Evolutionary conservation across 208 protist genomes (phyloP).

Genomic region (Tritrichomonas musculus): DNA sequence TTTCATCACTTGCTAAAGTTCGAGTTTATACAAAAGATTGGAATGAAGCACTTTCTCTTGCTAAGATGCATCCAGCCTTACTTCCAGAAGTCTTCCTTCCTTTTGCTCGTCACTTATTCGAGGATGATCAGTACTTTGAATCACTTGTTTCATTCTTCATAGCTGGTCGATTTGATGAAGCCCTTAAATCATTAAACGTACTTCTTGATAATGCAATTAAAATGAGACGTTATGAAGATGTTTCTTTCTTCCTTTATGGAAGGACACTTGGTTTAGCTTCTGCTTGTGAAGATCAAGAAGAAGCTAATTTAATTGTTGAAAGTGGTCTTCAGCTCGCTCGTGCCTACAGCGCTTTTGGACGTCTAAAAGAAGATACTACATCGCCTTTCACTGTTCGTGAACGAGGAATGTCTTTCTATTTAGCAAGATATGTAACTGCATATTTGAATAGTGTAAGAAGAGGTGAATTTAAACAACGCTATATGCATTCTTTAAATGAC

Average conservation of each 20-base stretch:
- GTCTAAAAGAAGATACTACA: not conserved
- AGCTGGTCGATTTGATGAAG: slow-evolving; percentile 15
- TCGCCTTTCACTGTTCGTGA: slow-evolving; percentile 7
- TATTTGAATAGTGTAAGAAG: not conserved
- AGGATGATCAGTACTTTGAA: slow-evolving; percentile 30
- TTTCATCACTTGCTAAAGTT: not conserved
- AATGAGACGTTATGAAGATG: not conserved
- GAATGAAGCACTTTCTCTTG: slow-evolving; percentile 3
- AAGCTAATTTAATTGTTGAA: not conserved
- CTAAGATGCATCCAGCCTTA: slow-evolving; percentile 15
- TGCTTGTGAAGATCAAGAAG: not conserved
- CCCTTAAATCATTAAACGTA: not conserved
- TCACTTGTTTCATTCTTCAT: slow-evolving; percentile 15
- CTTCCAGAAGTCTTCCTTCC: slow-evolving; percentile 7
- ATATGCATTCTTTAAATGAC: not conserved
- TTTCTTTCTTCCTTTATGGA: not conserved
- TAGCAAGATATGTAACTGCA: not conserved
- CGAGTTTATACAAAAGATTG: not conserved
- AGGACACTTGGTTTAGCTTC: not conserved
- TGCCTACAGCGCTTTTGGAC: not conserved
- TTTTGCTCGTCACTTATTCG: slow-evolving; percentile 4
- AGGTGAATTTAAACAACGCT: not conserved
- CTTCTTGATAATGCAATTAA: not conserved
- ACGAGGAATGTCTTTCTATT: not conserved
- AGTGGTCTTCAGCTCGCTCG: not conserved